Base-by-base conservation (phyloP, 768 basidiomycete genomes). In the Mycena olivaceomarginata region DNA sequence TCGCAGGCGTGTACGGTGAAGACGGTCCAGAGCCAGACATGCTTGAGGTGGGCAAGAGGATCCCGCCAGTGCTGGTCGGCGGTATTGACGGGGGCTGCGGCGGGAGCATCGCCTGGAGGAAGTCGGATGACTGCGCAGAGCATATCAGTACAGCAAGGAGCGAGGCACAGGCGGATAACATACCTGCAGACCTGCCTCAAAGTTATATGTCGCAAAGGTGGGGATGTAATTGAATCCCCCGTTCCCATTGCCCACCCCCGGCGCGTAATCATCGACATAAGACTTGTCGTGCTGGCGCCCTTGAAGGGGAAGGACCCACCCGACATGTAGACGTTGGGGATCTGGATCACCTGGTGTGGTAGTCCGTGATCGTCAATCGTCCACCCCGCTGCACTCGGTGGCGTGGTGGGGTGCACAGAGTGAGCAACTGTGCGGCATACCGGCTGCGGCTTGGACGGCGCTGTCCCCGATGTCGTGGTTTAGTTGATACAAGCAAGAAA, bases 281-380 rank as follows among this genome's bases (percentile, higher is more conserved):
- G 71, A 37, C 71, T 72, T 67, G 66, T 59, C 43, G 66, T 13
- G 65, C 43, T 15, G 92, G 90, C 15, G 93, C 93, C 12, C 91
- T 89, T 10, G 93, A 93, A 82, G 91, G 93, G 16, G 93, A 93
- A 6, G 92, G 91, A 0, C 86, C 82, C 81, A 86, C 81, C 48
- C 85, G 22, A 40, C 41, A 75, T 25, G 82, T 90, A 90, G 25
- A 95, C 90, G 77, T 89, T 91, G 31, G 94, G 94, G 56, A 95
- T 88, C 82, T 91, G 91, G 81, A 95, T 94, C 1, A 90, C 89
- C 85, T 95, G 94, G 79, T 90, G 91, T 4, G 90, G 88, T 11
- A 92, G 93, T 3, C 31, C 31, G 31, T 3, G 3, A 1, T 31
- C 31, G 3, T 3, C 31, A 31, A 1, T 3, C 1, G 1, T 3